Evolutionary conservation across 1,284 basidiomycete species (phyloP), one percentile per base, ranked within the genome.

Genomic region (Pyrrhoderma lamaoense): DNA sequence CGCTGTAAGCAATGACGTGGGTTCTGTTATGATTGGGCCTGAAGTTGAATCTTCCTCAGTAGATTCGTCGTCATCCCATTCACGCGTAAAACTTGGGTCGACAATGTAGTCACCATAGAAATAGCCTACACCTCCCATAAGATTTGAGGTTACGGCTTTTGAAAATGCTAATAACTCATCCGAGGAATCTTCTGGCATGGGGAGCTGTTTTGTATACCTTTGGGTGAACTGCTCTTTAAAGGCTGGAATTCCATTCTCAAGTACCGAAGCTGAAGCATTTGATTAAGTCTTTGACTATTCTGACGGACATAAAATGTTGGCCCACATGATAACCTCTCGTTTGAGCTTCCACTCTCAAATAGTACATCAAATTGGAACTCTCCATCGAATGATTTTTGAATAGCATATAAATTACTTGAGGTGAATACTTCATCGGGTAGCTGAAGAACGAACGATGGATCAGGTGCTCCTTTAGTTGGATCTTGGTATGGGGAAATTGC

Each of bases 81-180:
- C 90, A 59, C 87, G 88, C 9, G 84, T 78, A 62, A 92, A 92
- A 27, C 82, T 79, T 42, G 80, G 75, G 64, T 97, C 89, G 14
- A 95, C 79, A 57, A 97, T 85, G 0, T 90, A 92, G 2, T 76
- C 79, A n/a, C 93, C 93, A 60, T 93, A 87, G 67, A 93, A 97
- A 69, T 94, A 97, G 9, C 94, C 93, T 43, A 97, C 82, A 36
- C 93, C 93, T 47, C 90, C 93, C 11, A 95, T 67, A 42, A 96
- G 75, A 63, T 92, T 95, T 0, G 93, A 86, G 0, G 91, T 93
- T 55, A 95, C 79, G 13, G 85, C 85, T 61, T 88, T 86, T 1
- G 93, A 94, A 64, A 94, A 94, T 0, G 70, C 71, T 52, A 82
- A 70, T 16, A 89, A 65, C n/a, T 71, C 67, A 51, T 76, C 68